These are phyloP conservation scores for Oidiodendron maius DNA, from an alignment of 495 filamentous ascomycete genomes.

Conservation along the genomic window DNA sequence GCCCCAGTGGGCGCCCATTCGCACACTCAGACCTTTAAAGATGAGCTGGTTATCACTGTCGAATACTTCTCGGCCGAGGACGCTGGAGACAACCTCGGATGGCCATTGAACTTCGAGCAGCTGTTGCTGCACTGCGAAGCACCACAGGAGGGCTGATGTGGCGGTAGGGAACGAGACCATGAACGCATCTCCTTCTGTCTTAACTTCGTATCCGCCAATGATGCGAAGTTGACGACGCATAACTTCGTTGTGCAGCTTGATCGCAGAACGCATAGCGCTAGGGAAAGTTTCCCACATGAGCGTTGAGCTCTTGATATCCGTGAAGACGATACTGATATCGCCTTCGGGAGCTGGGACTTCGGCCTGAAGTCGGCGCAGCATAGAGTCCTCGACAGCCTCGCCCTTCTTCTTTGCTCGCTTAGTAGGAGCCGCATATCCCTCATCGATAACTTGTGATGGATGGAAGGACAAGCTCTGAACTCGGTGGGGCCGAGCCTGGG, in stretches of 20 bases:
- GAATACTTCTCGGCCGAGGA: constrained; percentile 71
- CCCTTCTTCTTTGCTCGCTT: constrained; percentile 61
- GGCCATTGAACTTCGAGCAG: constrained; percentile 90
- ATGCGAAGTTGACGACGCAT: constrained; percentile 89
- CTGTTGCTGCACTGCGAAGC: constrained; percentile 84
- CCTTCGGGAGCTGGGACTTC: constrained; percentile 88
- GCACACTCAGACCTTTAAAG: constrained; percentile 86
- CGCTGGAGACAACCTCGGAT: constrained; percentile 80
- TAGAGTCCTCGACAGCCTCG: constrained; percentile 72
- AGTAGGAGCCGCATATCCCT: constrained; percentile 50
- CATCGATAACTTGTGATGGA: constrained; percentile 64
- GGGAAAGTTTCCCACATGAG: constrained; percentile 95
- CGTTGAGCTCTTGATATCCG: constrained; percentile 98
- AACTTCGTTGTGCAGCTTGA: constrained; percentile 91
- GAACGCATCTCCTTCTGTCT: constrained; percentile 99
- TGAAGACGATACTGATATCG: constrained; percentile 90
- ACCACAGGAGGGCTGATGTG: constrained; percentile 90
- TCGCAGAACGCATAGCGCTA: constrained; percentile 88
- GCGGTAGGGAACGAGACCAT: constrained; percentile 98
- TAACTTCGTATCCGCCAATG: constrained; percentile 97
- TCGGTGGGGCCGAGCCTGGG: constrained; percentile 59
- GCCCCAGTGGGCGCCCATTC: constrained; percentile 97
- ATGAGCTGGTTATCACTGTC: constrained; percentile 87
- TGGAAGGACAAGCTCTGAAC: constrained; percentile 69
- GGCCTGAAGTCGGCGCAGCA: constrained; percentile 73